A percentile compares a stretch with the other conserved stretches of the same genome.
These are phyloP conservation scores for Aegilops bicornis DNA, from an alignment of 176 grass and related monocot genomes.

Conservation along the genomic window DNA sequence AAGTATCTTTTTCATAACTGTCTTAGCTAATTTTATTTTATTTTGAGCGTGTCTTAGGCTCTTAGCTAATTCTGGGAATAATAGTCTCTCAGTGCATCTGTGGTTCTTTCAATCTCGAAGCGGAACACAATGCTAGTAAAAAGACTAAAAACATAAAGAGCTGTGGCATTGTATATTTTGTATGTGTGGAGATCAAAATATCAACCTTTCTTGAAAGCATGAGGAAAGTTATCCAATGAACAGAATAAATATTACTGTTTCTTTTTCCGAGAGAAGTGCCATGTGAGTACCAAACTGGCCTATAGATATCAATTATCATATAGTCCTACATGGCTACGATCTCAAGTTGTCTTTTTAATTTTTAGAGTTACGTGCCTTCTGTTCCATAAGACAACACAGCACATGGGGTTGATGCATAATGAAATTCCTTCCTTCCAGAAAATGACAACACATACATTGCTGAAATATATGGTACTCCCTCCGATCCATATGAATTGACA, in stretches of 20 bases:
- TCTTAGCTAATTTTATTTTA: background rate
- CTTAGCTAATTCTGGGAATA: background rate
- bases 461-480: background rate
- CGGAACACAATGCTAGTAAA: background rate
- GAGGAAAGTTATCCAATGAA: background rate
- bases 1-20: background rate
- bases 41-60: background rate
- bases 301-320: background rate
- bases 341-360: background rate
- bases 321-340: slow-evolving; percentile 2
- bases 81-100: background rate
- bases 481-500: too few relatives aligned
- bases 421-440: slow-evolving; percentile 6
- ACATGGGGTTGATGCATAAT: background rate
- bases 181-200: background rate
- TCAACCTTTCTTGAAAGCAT: slow-evolving; percentile 22
- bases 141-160: background rate
- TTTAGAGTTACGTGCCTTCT: background rate
- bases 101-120: background rate
- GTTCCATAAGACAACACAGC: background rate
- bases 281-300: background rate
- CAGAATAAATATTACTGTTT: background rate
- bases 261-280: background rate
- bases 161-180: background rate
- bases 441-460: background rate